Conservation (phyloP, 2,329 filamentous ascomycete species). For the Ambrosiella xylebori region DNA sequence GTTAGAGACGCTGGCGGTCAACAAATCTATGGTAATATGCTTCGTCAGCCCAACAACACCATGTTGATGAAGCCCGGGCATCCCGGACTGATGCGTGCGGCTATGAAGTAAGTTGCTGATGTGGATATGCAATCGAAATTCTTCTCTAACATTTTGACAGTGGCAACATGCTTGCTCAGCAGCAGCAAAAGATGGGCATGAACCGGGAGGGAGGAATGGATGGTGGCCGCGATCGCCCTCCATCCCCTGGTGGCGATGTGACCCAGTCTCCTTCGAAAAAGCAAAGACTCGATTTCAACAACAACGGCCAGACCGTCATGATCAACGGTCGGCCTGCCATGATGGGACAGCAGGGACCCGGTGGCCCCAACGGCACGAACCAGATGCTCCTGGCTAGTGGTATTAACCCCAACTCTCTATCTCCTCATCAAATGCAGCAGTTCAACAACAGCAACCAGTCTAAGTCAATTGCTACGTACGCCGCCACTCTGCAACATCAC, state of each 20-base stretch:
- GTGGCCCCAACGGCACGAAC: conserved; percentile 30
- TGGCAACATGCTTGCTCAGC: conserved; percentile 12
- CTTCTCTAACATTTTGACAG: neutral
- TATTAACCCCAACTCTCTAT: conserved; percentile 59
- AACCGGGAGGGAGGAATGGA: conserved; percentile 78
- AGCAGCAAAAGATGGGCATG: conserved; percentile 60
- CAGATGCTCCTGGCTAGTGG: conserved; percentile 50
- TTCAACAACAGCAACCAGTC: conserved; percentile 47
- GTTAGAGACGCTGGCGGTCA: conserved; percentile 44
- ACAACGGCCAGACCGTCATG: conserved; percentile 52
- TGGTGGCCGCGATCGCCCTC: conserved; percentile 60
- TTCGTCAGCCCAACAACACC: conserved; percentile 47
- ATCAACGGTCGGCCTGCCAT: conserved; percentile 57
- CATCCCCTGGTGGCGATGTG: conserved; percentile 72
- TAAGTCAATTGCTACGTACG: conserved; percentile 78
- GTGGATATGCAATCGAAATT: neutral
- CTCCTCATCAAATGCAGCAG: conserved; percentile 55
- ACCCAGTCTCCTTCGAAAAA: conserved; percentile 86
- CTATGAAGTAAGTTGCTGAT: conserved; percentile 34
- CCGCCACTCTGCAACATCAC: conserved; percentile 67
- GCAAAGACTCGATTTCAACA: conserved; percentile 63
- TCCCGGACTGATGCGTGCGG: conserved; percentile 48
- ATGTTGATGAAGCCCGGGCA: conserved; percentile 43
- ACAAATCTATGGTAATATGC: conserved; percentile 44
- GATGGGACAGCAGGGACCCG: conserved; percentile 50